Evolutionary conservation across 2,329 filamentous ascomycete species (phyloP), one percentile per base, ranked within the genome.

Genomic region (Westerdykella ornata): DNA sequence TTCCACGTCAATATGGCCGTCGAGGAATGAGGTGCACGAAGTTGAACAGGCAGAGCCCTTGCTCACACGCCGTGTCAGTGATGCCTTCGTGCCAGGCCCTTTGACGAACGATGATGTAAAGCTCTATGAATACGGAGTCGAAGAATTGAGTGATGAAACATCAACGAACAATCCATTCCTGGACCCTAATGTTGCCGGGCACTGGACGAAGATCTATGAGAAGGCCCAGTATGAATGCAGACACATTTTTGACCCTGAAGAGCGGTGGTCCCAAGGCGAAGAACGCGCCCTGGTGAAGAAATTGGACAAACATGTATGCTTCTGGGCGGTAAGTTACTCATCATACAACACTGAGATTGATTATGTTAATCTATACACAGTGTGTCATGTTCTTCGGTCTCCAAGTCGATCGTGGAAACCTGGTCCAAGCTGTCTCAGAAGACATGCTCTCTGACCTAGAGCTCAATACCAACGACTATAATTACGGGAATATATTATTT

Each of bases 151-250:
- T 5, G 22, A 26, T 9, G 8, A 11, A 8, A 9, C 22, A 22
- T 5, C 5, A 5, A 42, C 5, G 4, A 4, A 14, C 8, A 26
- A 26, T 26, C 22, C 22, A 7, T 80, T 80, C 49, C 63, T 69
- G 0, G 73, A 78, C 37, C 70, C 73, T 2, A 64, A 67, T 3
- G 63, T 75, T 2, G 74, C 75, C 1, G 70, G 73, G n/a, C 69
- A 75, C 50, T 80, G 75, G 71, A 65, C 68, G 2, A 62, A 62
- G 4, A 55, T 78, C 4, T 80, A 80, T 45, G 75, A 80, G 46
- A 71, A 72, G 5, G 74, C 75, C 1, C 46, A 65, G 60, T 69
- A 78, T 52, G 72, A 75, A 54, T 70, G 72, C 11, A 58, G 66
- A 29, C 70, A 73, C 53, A 66, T 68, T 9, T 74, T 70, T 62